Base-by-base conservation (phyloP, 2,329 filamentous ascomycete species). In the Onygenales sp. region DNA sequence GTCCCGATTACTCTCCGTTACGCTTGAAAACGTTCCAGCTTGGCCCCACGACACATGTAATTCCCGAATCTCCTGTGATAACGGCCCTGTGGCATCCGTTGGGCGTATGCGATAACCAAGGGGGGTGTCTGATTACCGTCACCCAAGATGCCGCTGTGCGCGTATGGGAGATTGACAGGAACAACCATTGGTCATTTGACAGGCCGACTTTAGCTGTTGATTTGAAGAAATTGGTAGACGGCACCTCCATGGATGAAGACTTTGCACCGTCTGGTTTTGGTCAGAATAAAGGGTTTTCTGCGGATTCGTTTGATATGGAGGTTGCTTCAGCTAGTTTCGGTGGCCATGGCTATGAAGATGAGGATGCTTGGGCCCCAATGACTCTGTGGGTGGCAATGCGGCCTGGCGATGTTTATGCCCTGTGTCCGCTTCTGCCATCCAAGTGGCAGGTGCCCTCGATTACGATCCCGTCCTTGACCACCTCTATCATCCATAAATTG, bases 311-410 rank as follows among this genome's bases (percentile, higher is more conserved):
- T 55, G 91, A 97, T 66, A 95, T 98, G 85, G 88, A 96, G 64
- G 89, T 95, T 21, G 89, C 90, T 3, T 85, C 91, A 2, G 90
- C 91, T 49, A 88, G 84, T 66, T 98, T 98, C 72, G 92, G 90
- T 11, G 90, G 90, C 31, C 74, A 67, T 49, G 80, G 78, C 8
- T 73, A 69, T 52, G 75, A 78, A 52, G 78, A 77, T 39, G 80
- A 84, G 58, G 76, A 82, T 62, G 79, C 80, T 2, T 98, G 93
- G 93, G 87, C 90, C 6, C 83, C 91, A 8, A 96, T 96, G 87
- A 97, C 93, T 0, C 77, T 98, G 9, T 98, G 92, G 88, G 75
- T 97, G 50, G 90, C 91, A n/a, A 98, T 96, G 87, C 83, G 83
- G 39, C 87, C 89, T 55, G 93, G 93, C 3, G 91, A 96, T 64